Conservation (phyloP, 2,329 filamentous ascomycete genomes). For the Ophiostoma perfectum region DNA sequence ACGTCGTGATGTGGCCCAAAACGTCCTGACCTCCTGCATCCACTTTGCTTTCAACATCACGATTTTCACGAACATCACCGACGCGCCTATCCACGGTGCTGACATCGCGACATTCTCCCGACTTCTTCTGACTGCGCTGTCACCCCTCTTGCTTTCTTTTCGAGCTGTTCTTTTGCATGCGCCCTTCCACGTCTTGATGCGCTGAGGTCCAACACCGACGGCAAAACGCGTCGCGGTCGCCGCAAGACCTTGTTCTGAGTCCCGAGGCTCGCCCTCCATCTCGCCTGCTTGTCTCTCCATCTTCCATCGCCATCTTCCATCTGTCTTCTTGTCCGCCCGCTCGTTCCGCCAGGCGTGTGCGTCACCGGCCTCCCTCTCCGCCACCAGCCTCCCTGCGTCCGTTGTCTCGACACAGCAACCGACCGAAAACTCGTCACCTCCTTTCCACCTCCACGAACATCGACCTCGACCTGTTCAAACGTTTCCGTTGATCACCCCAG, state of each 20-base stretch:
- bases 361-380: neutral
- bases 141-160: neutral
- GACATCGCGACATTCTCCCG: neutral
- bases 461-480: neutral
- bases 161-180: constrained; percentile 4
- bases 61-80: constrained; percentile 6
- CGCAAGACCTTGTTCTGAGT: constrained; percentile 17
- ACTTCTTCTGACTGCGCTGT: neutral
- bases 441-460: neutral
- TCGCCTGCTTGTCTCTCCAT: neutral
- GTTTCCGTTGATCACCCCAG: neutral
- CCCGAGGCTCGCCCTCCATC: too few relatives aligned
- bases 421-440: neutral
- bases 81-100: neutral
- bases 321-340: neutral
- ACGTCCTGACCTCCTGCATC: constrained; percentile 16
- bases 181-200: constrained; percentile 22
- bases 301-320: neutral
- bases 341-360: neutral
- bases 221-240: constrained; percentile 25
- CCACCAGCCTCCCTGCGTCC: neutral
- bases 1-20: constrained; percentile 19
- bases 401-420: neutral
- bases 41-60: constrained; percentile 17
- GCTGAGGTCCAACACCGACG: constrained; percentile 19